Evolutionary conservation across 306 rosid species (phyloP).

Genomic region (Fragaria vesca): DNA sequence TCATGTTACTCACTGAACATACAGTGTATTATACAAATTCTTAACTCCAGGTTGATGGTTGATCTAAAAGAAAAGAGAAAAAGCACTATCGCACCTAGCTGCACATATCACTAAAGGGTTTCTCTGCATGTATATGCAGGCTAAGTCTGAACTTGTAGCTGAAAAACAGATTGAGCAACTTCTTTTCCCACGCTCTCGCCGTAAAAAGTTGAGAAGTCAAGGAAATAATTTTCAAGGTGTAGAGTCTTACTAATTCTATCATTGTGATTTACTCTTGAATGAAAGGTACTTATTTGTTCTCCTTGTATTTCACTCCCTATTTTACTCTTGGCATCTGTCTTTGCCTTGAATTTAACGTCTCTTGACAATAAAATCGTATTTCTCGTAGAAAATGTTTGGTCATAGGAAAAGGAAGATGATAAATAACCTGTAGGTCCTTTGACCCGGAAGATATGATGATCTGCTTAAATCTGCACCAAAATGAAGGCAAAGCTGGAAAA

Average conservation of each 20-base stretch:
- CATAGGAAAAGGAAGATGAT: background rate
- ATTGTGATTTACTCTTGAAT: background rate
- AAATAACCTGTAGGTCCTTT: background rate
- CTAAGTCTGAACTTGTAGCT: slow-evolving; percentile 59
- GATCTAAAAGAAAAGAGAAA: background rate
- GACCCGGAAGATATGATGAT: background rate
- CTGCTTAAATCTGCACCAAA: background rate
- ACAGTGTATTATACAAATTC: background rate
- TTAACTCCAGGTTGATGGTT: background rate
- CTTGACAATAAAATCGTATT: background rate
- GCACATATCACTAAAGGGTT: background rate
- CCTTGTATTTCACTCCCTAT: background rate
- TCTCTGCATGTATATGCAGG: slow-evolving; percentile 43
- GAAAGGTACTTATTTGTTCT: background rate
- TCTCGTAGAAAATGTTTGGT: background rate
- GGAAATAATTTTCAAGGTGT: slow-evolving; percentile 34
- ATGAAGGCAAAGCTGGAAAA: slow-evolving; percentile 4
- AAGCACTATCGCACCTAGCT: background rate
- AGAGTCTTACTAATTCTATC: slow-evolving; percentile 22
- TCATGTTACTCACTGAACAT: background rate
- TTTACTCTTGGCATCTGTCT: background rate
- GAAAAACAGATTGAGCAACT: slow-evolving; percentile 87
- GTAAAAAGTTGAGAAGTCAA: slow-evolving; percentile 51
- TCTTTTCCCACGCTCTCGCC: slow-evolving; percentile 64
- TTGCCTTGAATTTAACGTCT: background rate